Evolutionary conservation across 169 alveolate genomes (phyloP), one percentile per base, ranked within the genome.

Genomic region (Perkinsus olseni): DNA sequence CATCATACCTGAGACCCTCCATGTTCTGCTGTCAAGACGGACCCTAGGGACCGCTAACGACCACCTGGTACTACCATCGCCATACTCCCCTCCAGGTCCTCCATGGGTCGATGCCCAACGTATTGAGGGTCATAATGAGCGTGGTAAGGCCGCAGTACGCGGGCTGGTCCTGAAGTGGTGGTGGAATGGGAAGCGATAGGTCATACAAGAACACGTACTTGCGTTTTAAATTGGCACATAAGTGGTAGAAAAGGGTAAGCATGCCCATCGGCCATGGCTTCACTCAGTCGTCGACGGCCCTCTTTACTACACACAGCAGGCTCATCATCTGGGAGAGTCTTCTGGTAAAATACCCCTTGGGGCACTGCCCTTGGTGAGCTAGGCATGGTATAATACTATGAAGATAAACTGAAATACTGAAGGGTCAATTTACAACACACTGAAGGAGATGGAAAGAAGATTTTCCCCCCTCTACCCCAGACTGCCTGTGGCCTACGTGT

Each of bases 51-150:
- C 97, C 95, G 48, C 93, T 94, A 31, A 96, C 62, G 31, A 91
- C 92, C 45, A 94, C 96, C 92, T 96, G 96, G 11, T 93, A 91
- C 38, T 94, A 96, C 97, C 97, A 96, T 93, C 96, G 95, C 97
- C 97, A 96, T 11, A 96, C 95, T 74, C 97, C 97, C 92, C 95
- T 96, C 97, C 97, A 96, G 74, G 94, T 93, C 37, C 93, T 94
- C 48, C 93, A 91, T 0, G 97, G 97, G 91, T 96, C 97, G 17
- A 95, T 92, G 40, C 94, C 93, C 74, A 96, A 82, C 0, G 97
- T 94, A 93, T 96, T 96, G 34, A 96, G 91, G 0, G 95, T 95
- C 96, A 95, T 95, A n/a, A 94, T 94, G 38, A 95, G 93, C 39
- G 95, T 94, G 34, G 97, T 94, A 24, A 96, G 92, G 39, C 97